phyloP scores from a whole-genome alignment of 2,329 filamentous ascomycete genomes.

The Arthrobotrys sphaeroides region DNA sequence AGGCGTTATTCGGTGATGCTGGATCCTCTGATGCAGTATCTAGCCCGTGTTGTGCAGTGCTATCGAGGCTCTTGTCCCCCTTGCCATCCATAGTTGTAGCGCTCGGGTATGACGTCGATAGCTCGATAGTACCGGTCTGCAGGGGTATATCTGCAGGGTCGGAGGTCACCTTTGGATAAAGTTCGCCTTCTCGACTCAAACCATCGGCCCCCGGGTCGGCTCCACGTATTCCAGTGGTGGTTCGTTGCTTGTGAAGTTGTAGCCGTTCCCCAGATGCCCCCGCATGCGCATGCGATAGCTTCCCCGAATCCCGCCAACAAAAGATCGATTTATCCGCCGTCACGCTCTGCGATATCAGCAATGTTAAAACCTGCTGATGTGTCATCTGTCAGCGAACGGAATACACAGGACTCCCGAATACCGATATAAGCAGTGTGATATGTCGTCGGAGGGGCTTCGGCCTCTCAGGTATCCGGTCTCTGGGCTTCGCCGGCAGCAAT shows the following conservation, averaged over 20 bases:
- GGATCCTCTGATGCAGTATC: not conserved
- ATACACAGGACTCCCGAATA: slow-evolving; percentile 1
- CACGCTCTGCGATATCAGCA: slow-evolving; percentile 51
- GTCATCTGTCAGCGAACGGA: slow-evolving; percentile 30
- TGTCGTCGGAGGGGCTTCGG: not conserved
- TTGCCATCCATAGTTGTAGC: not conserved
- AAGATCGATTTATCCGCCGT: slow-evolving; percentile 39
- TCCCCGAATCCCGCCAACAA: slow-evolving; percentile 26
- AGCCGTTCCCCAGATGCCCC: not conserved
- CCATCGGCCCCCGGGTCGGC: not conserved
- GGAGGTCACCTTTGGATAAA: slow-evolving; percentile 17
- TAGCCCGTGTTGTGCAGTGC: not conserved
- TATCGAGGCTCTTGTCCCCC: not conserved
- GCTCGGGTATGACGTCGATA: slow-evolving; percentile 10
- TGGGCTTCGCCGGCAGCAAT: not conserved
- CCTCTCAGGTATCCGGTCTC: not conserved
- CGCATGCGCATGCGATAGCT: not conserved
- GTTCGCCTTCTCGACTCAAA: not conserved
- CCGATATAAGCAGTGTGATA: not conserved
- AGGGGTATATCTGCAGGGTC: slow-evolving; percentile 7
- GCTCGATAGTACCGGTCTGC: not conserved
- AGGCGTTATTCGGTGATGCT: not conserved
- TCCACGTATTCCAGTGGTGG: slow-evolving; percentile 26
- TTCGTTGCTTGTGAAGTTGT: not conserved
- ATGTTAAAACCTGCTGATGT: slow-evolving; percentile 39